A percentile compares a stretch with the other conserved stretches of the same genome.
These are phyloP conservation scores for Ustilago shanxiensis DNA, from an alignment of 1,284 basidiomycete genomes.

Conservation along the genomic window DNA sequence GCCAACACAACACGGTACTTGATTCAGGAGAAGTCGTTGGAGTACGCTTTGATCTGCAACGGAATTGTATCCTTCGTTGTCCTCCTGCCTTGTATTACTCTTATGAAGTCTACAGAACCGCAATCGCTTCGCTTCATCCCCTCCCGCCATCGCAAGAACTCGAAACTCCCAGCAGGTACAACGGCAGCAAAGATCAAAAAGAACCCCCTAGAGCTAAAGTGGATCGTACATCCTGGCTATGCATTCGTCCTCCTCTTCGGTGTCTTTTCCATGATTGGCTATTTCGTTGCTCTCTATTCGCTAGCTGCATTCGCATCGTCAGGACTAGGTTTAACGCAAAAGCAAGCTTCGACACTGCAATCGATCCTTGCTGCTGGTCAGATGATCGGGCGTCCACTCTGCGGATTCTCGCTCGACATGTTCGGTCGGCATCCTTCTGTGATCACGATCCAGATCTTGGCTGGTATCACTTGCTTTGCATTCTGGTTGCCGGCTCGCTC, in stretches of 20 bases:
- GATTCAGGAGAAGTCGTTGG: slow-evolving; percentile 47
- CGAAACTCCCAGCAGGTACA: slow-evolving; percentile 30
- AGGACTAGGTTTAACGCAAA: slow-evolving; percentile 71
- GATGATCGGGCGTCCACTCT: slow-evolving; percentile 71
- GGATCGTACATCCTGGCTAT: slow-evolving; percentile 66
- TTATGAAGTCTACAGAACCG: slow-evolving; percentile 65
- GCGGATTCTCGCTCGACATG: slow-evolving; percentile 70
- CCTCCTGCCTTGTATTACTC: slow-evolving; percentile 67
- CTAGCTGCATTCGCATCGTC: slow-evolving; percentile 72
- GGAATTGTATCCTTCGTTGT: slow-evolving; percentile 70
- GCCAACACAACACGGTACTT: slow-evolving; percentile 44
- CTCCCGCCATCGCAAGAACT: neutral
- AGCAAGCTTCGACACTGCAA: slow-evolving; percentile 71
- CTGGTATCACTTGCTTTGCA: slow-evolving; percentile 70
- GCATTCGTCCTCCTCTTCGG: slow-evolving; percentile 62
- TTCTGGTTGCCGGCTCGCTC: slow-evolving; percentile 71
- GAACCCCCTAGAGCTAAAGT: slow-evolving; percentile 56
- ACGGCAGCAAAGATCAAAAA: slow-evolving; percentile 50
- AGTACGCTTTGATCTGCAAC: slow-evolving; percentile 56
- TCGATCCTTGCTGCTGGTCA: slow-evolving; percentile 72
- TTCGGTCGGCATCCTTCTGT: slow-evolving; percentile 71
- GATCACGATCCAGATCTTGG: slow-evolving; percentile 70
- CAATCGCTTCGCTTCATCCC: slow-evolving; percentile 30
- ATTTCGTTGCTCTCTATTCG: slow-evolving; percentile 72
- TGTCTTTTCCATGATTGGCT: slow-evolving; percentile 68